These are phyloP conservation scores for Epicoccum sorghinum DNA, from an alignment of 2,329 filamentous ascomycete genomes.

Conservation along the genomic window DNA sequence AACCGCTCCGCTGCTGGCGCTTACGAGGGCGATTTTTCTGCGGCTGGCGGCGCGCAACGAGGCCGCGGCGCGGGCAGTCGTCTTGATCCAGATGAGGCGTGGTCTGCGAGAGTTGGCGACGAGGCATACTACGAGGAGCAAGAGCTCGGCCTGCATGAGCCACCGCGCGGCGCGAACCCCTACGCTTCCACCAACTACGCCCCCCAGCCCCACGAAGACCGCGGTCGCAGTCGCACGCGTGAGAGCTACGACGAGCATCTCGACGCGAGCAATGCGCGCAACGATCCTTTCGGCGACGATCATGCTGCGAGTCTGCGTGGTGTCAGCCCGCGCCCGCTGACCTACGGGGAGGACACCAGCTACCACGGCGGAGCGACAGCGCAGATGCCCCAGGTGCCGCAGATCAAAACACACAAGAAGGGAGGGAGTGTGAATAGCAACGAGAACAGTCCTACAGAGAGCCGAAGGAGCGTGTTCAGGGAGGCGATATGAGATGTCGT, in stretches of 20 bases:
- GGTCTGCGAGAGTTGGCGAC: conserved; percentile 79
- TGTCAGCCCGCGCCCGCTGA: conserved; percentile 74
- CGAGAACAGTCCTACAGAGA: conserved; percentile 67
- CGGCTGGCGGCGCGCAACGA: conserved; percentile 41
- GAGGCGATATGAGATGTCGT: conserved; percentile 64
- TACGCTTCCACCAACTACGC: conserved; percentile 33
- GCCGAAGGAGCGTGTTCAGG: conserved; percentile 69
- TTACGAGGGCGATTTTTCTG: conserved; percentile 69
- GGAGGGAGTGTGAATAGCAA: conserved; percentile 39
- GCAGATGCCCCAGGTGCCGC: conserved; percentile 47
- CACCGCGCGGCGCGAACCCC: conserved; percentile 45
- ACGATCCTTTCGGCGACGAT: conserved; percentile 50
- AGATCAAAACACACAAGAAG: conserved; percentile 34
- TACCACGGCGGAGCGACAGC: conserved; percentile 47
- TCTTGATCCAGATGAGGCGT: conserved; percentile 83
- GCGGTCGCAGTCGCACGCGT: conserved; percentile 57
- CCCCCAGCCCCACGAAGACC: conserved; percentile 35
- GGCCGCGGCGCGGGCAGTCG: conserved; percentile 59
- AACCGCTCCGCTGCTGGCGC: conserved; percentile 71
- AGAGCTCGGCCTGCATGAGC: conserved; percentile 66
- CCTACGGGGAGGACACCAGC: conserved; percentile 57
- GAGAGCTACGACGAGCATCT: conserved; percentile 48
- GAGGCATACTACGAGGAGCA: conserved; percentile 82
- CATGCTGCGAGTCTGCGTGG: conserved; percentile 62
- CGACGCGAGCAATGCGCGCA: conserved; percentile 37